Evolutionary conservation across 768 basidiomycete genomes (phyloP), one percentile per base, ranked within the genome.

Genomic region (Leucosporidium creatinivorum): DNA sequence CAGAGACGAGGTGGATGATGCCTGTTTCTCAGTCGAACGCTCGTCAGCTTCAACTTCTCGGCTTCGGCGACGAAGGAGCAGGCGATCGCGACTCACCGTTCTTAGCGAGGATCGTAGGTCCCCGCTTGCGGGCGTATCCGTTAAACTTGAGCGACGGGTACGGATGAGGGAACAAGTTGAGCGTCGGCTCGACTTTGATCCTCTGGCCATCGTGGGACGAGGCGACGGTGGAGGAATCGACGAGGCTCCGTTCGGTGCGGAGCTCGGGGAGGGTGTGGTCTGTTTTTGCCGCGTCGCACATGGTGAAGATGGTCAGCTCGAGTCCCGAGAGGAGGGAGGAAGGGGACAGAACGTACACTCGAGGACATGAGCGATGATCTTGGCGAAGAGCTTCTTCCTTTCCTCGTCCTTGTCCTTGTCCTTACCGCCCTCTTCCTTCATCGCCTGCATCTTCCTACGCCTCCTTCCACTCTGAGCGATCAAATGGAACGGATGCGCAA

Each of bases 191-290:
- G 31, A 72, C 69, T 6, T 51, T 36, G 56, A 70, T 23, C 23
- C 66, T 55, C 61, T 68, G 23, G 26, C 44, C 4, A 9, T 23
- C 33, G 57, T 44, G 59, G 4, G 25, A 25, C 0, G 66, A 62
- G 49, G 77, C 75, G 66, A 79, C 57, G 1, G 79, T 79, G 26
- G 76, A 76, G 70, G 78, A 77, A 64, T 77, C 70, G 25, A 75
- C 78, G 39, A 80, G 68, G 28, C 78, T 77, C 36, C 55, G 44
- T 8, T 69, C 73, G 39, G 74, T 69, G 57, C 70, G 68, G 3
- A 75, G 70, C 36, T 75, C 67, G 33, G 74, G 70, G 3, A 80
- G 50, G 44, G 76, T 74, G 70, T 79, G 78, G 73, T 80, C 63
- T 64, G 56, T 19, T 10, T n/a, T n/a, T n/a, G n/a, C n/a, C n/a